Evolutionary conservation across 495 filamentous ascomycete species (phyloP), one percentile per base, ranked within the genome.

Genomic region (Aspergillus sparsus): DNA sequence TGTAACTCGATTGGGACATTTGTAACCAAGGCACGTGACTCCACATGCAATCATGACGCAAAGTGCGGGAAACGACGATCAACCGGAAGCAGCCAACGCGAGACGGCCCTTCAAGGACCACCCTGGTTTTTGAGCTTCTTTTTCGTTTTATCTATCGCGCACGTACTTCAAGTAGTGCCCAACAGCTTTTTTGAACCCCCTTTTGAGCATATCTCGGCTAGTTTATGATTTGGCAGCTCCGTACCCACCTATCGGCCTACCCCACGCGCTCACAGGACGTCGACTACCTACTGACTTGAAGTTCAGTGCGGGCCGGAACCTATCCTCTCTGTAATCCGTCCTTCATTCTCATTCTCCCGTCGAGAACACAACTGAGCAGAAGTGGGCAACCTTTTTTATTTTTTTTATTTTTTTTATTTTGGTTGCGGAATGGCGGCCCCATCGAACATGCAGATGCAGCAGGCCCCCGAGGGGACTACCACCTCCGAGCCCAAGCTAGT

Each of bases 401-500:
- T 16, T 8, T 11, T 21, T 10, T 34, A 15, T 12, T 46, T 32
- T n/a, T 57, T 39, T 39, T 49, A 13, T 21, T 4, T 32, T 45
- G 34, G 7, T 41, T 54, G 35, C 57, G 58, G 27, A 53, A 70
- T 71, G 63, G 63, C 67, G 27, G 46, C 60, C 32, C 41, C 64
- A 15, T 67, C 62, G 53, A 60, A 35, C 36, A 68, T 71, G 61
- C 75, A 75, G 55, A 59, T 62, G 53, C 70, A 71, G 51, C 49
- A 36, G 15, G 9, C 58, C 36, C 67, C 65, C 34, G 66, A 75
- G 37, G 66, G 62, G 15, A 57, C 56, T 4, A 46, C 69, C 12
- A 70, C 69, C 1, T 42, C 60, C 31, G 66, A 61, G 9, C 68
- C 61, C 18, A 75, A 74, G 54, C 77, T 95, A 53, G 77, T 75